Evolutionary conservation across 805 yeast genomes (phyloP).

Genomic region (Hanseniaspora occidentalis): DNA sequence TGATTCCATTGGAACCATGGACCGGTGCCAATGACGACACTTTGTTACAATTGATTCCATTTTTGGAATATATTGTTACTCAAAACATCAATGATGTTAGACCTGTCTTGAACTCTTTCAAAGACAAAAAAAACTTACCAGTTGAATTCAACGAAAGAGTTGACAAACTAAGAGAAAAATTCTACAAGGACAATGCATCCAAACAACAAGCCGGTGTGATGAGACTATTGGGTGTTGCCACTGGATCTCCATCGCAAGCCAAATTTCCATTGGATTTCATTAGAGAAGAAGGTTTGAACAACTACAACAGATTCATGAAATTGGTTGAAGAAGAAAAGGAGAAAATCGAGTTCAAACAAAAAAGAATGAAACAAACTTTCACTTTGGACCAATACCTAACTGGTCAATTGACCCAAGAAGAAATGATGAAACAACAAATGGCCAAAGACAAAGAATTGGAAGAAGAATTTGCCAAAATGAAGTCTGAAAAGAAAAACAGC

Average conservation of each 20-base stretch:
- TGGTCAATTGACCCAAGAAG: constrained; percentile 69
- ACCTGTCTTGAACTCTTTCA: constrained; percentile 67
- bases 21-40: constrained; percentile 73
- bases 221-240: constrained; percentile 51
- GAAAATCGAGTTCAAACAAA: constrained; percentile 50
- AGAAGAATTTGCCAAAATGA: constrained; percentile 20
- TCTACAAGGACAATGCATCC: constrained; percentile 40
- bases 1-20: constrained; percentile 81
- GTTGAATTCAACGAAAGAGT: constrained; percentile 78
- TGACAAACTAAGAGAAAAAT: constrained; percentile 55
- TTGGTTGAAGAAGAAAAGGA: constrained; percentile 76
- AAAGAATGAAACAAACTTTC: constrained; percentile 59
- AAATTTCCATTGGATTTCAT: constrained; percentile 69
- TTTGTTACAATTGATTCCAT: constrained; percentile 72
- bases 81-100: constrained; percentile 79
- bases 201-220: constrained; percentile 41
- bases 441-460: constrained; percentile 31
- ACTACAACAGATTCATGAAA: constrained; percentile 71
- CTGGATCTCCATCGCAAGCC: constrained; percentile 22
- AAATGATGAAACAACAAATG: constrained; percentile 31
- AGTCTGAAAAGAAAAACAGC: constrained; percentile 12
- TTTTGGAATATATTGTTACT: constrained; percentile 88
- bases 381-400: constrained; percentile 77
- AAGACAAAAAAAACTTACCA: constrained; percentile 53
- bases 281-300: constrained; percentile 86